Conservation (phyloP, 2,329 filamentous ascomycete species). For the Didymella sp. region DNA sequence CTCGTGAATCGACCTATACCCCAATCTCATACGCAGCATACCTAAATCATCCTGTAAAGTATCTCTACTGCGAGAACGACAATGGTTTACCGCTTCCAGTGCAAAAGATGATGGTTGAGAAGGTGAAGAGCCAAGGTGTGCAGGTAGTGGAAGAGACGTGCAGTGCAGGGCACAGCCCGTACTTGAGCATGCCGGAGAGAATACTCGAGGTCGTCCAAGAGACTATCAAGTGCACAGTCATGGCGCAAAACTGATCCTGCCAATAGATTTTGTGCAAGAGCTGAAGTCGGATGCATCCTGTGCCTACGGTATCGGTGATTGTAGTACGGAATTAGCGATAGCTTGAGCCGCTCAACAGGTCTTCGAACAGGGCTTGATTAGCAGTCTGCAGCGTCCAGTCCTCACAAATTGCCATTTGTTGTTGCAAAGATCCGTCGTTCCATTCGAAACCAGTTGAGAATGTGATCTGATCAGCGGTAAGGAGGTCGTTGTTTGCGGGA, state of each 20-base stretch:
- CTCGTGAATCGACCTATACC: background rate
- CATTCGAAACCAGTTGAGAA: background rate
- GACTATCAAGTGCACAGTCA: background rate
- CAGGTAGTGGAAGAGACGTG: background rate
- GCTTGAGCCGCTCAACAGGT: background rate
- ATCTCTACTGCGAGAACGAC: background rate
- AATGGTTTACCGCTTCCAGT: background rate
- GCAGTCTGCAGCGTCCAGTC: constrained; percentile 27
- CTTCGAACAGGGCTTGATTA: constrained; percentile 7
- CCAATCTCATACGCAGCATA: background rate
- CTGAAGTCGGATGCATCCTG: background rate
- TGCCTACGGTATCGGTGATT: too few relatives aligned
- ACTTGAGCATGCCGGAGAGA: background rate
- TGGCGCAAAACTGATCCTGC: background rate
- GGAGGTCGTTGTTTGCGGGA: background rate
- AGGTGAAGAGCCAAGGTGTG: background rate
- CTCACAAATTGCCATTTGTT: background rate
- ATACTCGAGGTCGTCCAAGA: background rate
- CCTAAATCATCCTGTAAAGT: background rate
- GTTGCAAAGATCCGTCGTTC: background rate
- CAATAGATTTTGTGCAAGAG: background rate
- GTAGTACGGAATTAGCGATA: background rate
- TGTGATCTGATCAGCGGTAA: background rate
- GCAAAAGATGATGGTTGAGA: background rate
- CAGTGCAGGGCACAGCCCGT: background rate